A percentile compares a stretch with the other conserved stretches of the same genome.
These are phyloP conservation scores for Tolypocladium tundrense DNA, from an alignment of 2,329 filamentous ascomycete species.

Conservation along the genomic window DNA sequence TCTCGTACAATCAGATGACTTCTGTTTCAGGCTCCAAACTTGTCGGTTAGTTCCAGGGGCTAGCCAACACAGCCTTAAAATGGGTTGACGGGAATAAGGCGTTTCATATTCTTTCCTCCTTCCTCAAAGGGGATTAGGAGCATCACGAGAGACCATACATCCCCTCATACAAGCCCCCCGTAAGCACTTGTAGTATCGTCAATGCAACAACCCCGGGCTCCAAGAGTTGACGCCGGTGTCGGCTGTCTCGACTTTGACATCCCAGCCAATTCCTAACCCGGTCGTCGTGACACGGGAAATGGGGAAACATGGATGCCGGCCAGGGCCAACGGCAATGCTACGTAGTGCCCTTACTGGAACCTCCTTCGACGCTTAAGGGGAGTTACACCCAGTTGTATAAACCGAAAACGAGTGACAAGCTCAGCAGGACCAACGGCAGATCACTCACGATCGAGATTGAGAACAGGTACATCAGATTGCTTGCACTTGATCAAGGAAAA, in stretches of 20 bases:
- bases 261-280: no score
- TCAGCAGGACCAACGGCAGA: no score
- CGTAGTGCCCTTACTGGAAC: background rate
- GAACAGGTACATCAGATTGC: no score
- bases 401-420: no score
- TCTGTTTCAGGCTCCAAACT: background rate
- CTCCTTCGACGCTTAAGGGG: background rate
- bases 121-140: background rate
- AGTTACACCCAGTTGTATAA: background rate
- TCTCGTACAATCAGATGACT: background rate
- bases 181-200: no score
- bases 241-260: background rate
- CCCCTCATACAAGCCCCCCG: background rate
- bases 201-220: background rate
- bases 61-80: background rate
- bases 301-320: no score
- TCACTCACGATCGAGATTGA: no score
- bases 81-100: background rate
- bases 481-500: no score
- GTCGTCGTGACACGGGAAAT: no score
- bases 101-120: background rate
- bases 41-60: background rate
- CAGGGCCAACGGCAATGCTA: no score
- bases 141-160: background rate
- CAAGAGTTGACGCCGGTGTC: background rate